A percentile compares a stretch with the other conserved stretches of the same genome.
These are phyloP conservation scores for Populus davidiana DNA, from an alignment of 345 rosid genomes.

Conservation along the genomic window DNA sequence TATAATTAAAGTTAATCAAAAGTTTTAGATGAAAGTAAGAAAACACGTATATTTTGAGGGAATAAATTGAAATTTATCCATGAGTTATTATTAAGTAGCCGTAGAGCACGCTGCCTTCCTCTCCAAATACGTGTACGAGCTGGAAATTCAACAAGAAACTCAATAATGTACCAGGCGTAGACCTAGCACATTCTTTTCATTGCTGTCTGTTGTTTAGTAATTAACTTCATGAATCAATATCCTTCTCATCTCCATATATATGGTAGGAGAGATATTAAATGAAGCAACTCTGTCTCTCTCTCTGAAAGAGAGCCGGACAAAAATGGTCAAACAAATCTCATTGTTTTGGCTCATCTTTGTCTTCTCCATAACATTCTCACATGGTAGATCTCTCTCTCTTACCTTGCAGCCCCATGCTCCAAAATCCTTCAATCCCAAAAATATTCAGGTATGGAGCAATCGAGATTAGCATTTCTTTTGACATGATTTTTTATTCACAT, in stretches of 20 bases:
- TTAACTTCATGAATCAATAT: too few species aligned
- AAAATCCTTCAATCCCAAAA: not conserved
- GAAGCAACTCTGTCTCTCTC: not conserved
- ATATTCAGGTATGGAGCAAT: not conserved
- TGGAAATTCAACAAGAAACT: too few species aligned
- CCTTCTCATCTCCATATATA: not conserved
- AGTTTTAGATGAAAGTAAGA: too few species aligned
- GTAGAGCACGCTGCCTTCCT: too few species aligned
- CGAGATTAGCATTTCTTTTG: not conserved
- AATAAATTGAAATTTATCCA: too few species aligned
- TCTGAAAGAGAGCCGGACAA: not conserved
- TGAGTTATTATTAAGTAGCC: too few species aligned
- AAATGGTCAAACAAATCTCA: conserved; percentile 1
- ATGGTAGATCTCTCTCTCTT: not conserved
- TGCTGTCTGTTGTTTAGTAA: too few species aligned
- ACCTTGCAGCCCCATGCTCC: not conserved
- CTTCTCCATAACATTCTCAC: not conserved
- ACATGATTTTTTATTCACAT: not conserved
- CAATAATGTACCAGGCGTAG: too few species aligned
- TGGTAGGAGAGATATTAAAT: not conserved
- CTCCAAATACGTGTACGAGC: too few species aligned
- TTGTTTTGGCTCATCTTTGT: not conserved
- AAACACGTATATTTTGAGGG: too few species aligned
- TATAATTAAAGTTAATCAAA: too few species aligned
- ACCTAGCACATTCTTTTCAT: too few species aligned